Evolutionary conservation across 164 flowering plant genomes (phyloP).

Genomic region (Vitis riparia): DNA sequence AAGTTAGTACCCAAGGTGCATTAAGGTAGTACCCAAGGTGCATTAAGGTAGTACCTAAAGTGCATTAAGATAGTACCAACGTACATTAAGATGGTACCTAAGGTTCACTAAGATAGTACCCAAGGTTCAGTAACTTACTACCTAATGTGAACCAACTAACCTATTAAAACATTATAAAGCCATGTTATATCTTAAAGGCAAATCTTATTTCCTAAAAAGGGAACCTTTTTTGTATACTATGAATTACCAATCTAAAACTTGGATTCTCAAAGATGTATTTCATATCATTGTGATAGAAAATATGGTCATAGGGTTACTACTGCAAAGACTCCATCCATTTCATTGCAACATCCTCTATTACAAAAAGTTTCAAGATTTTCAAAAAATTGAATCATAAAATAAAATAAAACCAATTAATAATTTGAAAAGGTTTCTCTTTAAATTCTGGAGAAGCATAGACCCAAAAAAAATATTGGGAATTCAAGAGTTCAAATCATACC

Average conservation of each 20-base stretch:
- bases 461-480: slow-evolving; percentile 20
- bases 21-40: too few species aligned
- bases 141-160: too few species aligned
- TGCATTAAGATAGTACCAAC: too few species aligned
- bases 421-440: not conserved
- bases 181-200: slow-evolving; percentile 20
- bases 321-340: slow-evolving; percentile 15
- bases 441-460: slow-evolving; percentile 16
- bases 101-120: too few species aligned
- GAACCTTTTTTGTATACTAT: slow-evolving; percentile 38
- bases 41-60: too few species aligned
- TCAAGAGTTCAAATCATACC: slow-evolving; percentile 32
- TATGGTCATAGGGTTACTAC: slow-evolving; percentile 8
- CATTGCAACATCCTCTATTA: not conserved
- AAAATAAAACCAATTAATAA: not conserved
- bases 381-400: not conserved
- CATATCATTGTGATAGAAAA: slow-evolving; percentile 29
- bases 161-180: too few species aligned
- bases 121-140: too few species aligned
- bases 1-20: too few species aligned
- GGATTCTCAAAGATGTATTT: slow-evolving; percentile 31
- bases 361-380: not conserved
- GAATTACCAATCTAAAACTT: slow-evolving; percentile 40
- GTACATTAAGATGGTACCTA: too few species aligned
- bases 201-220: slow-evolving; percentile 50